Conservation (phyloP, 2,329 filamentous ascomycete species). For the Diplodia intermedia region DNA sequence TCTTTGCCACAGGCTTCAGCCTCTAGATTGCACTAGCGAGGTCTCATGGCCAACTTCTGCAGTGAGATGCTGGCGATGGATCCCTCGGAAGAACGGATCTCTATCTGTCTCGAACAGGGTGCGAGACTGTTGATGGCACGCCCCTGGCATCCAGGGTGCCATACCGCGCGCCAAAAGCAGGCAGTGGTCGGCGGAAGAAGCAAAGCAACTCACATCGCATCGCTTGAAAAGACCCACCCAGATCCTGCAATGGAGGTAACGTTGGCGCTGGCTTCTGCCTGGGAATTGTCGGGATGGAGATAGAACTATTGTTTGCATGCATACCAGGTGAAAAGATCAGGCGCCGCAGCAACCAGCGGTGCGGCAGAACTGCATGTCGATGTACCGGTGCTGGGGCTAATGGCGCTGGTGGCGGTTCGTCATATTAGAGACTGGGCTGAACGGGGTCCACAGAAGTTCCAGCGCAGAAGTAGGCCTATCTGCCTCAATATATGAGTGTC, state of each 20-base stretch:
- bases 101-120: neutral
- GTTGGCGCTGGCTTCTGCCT: slow-evolving; percentile 14
- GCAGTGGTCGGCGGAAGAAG: slow-evolving; percentile 12
- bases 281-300: slow-evolving; percentile 13
- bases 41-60: slow-evolving; percentile 12
- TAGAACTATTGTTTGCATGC: slow-evolving; percentile 26
- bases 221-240: slow-evolving; percentile 20
- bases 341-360: neutral
- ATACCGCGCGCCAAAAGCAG: neutral
- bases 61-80: neutral
- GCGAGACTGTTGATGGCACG: slow-evolving; percentile 7
- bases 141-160: neutral
- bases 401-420: slow-evolving; percentile 22
- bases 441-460: slow-evolving; percentile 6
- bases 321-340: slow-evolving; percentile 14
- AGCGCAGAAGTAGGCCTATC: slow-evolving; percentile 20
- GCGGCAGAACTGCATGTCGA: slow-evolving; percentile 13
- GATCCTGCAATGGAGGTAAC: neutral
- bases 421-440: slow-evolving; percentile 13
- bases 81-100: neutral
- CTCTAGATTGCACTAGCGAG: neutral
- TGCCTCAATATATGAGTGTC: slow-evolving; percentile 26
- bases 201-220: neutral
- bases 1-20: neutral
- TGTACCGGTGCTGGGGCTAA: neutral